Base-by-base conservation (phyloP, 2,329 filamentous ascomycete species). In the Pyrenochaeta sp. region DNA sequence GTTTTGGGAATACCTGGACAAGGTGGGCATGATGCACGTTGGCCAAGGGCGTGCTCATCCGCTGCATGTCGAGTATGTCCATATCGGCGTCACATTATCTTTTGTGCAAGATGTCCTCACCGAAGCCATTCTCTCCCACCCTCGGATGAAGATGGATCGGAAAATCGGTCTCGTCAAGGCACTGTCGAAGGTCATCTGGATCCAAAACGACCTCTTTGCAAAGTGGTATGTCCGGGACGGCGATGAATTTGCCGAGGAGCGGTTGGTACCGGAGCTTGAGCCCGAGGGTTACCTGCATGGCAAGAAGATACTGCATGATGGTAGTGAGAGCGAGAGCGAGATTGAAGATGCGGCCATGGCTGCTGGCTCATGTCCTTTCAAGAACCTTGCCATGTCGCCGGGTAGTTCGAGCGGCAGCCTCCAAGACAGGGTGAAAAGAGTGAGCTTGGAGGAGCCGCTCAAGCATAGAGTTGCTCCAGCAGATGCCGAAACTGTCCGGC, bases 11-110 rank as follows among this genome's bases (percentile, higher is more conserved):
- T 94, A 94, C 69, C 79, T 94, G 39, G 89, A 93, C 77, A 93
- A 93, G 75, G 90, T 94, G 31, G 90, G 90, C 52, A 86, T 91
- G 81, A 93, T 93, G 90, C 90, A 93, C 72, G 87, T 89, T n/a
- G 90, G 90, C 1, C 85, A 88, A 40, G 90, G 87, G 15, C 85
- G 90, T 33, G 81, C 85, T 47, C 86, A 91, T 61, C 87, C 90
- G 1, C 81, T 93, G 14, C 89, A 92, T 67, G 83, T 94, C 60
- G 90, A 94, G 73, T 94, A 92, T 73, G 82, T 94, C 43, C 90
- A 93, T 72, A 88, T 94, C 40, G 88, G 90, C 45, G 85, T 81
- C 29, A 87, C 86, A 39, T 82, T 94, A 2, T 87, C 86, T 2
- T 90, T 90, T 71, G 89, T 94, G 63, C 88, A 92, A 67, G 90